Evolutionary conservation across 228 moss, liverwort and hornwort species (phyloP), one percentile per base, ranked within the genome.

Genomic region (Sphagnum magellanicum): DNA sequence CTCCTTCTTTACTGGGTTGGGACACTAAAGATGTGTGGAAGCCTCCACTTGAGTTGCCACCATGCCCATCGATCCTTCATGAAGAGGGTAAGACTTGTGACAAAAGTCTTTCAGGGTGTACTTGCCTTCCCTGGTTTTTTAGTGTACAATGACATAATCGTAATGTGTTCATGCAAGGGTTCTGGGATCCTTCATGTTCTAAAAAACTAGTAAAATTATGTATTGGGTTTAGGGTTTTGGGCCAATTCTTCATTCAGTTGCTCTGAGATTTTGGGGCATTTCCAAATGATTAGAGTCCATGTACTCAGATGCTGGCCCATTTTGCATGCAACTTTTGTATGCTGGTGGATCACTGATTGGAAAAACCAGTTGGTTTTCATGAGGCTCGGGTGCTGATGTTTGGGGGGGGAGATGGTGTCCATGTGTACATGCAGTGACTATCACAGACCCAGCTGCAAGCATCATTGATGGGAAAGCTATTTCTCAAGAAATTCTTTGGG

Each of bases 381-480:
- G 32, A 55, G 8, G 55, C 55, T 8, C 0, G 8, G 8, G 9
- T 55, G 9, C 55, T 55, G 32, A 32, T 55, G 55, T 55, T 55
- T 55, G 55, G 8, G 55, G 12, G 12, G 53, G 53, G 12, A 0
- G 55, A 0, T 55, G 55, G 55, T 4, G 4, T 32, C 32, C 32
- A 32, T 32, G 32, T 32, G 32, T 55, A 55, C 55, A 8, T 12
- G 55, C 55, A 55, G 55, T 14, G 17, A 47, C 60, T 59, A 8
- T 14, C 14, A 80, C 85, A 58, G 90, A 92, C 14, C 49, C 68
- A 66, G 77, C 69, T 60, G 91, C 88, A 52, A 82, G 71, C 74
- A 67, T 92, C 8, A 93, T 93, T n/a, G 97, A 93, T 67, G 93
- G 97, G 52, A 97, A 93, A 79, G 74, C 80, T 16, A 97, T 93